These are phyloP conservation scores for Xanthoconium stramineum DNA, from an alignment of 768 basidiomycete species.

Conservation along the genomic window DNA sequence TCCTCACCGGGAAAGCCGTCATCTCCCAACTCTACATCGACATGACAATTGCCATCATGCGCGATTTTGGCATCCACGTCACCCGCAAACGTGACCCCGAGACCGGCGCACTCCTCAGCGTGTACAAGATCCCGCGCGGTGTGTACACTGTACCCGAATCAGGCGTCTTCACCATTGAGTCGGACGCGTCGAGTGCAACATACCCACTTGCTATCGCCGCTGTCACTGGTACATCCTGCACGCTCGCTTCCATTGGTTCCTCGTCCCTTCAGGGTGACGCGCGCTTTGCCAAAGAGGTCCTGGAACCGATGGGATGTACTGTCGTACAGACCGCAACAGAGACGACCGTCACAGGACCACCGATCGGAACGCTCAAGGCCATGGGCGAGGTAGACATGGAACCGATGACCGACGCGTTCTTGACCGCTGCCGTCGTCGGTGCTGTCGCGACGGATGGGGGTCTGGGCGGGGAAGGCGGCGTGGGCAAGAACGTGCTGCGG, in stretches of 20 bases:
- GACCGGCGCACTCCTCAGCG: conserved; percentile 63
- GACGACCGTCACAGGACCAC: conserved; percentile 91
- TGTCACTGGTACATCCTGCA: conserved; percentile 95
- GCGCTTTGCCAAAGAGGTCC: conserved; percentile 86
- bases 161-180: conserved; percentile 81
- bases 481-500: conserved; percentile 52
- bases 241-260: conserved; percentile 88
- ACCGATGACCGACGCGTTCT: conserved; percentile 99
- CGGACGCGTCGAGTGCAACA: conserved; percentile 92
- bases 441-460: conserved; percentile 72
- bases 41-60: conserved; percentile 99
- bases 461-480: conserved; percentile 30
- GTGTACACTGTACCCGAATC: conserved; percentile 69
- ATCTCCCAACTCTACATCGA: conserved; percentile 99
- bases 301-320: conserved; percentile 92
- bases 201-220: conserved; percentile 97
- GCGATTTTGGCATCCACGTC: conserved; percentile 81
- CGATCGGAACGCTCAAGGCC: conserved; percentile 72
- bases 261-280: conserved; percentile 90
- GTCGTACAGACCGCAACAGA: conserved; percentile 85
- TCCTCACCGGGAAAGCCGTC: conserved; percentile 90
- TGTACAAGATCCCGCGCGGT: conserved; percentile 84
- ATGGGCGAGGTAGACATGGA: conserved; percentile 85
- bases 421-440: conserved; percentile 86
- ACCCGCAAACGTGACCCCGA: conserved; percentile 56